These are phyloP conservation scores for Cicer cuneatum DNA, from an alignment of 306 rosid species.

Conservation along the genomic window DNA sequence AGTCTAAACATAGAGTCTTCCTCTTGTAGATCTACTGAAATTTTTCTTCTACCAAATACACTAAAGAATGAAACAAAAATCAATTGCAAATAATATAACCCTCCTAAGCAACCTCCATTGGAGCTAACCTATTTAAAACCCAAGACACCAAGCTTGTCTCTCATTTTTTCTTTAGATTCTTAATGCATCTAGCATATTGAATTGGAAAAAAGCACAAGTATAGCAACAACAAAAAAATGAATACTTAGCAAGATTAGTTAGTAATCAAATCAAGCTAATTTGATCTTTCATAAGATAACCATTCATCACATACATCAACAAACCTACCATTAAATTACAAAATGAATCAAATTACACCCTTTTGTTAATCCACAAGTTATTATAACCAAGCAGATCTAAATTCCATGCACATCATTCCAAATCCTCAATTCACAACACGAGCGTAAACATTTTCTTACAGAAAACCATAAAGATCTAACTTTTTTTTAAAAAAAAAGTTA, in stretches of 20 bases:
- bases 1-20: conserved; percentile 20
- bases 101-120: conserved; percentile 30
- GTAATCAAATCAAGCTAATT: not conserved
- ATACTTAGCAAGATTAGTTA: conserved; percentile 12
- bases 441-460: not conserved
- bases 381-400: conserved; percentile 30
- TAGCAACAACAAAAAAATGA: conserved; percentile 11
- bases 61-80: not conserved
- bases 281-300: not conserved
- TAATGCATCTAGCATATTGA: conserved; percentile 10
- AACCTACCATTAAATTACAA: not conserved
- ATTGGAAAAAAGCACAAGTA: conserved; percentile 3
- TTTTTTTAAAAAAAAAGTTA: not conserved
- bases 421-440: conserved; percentile 36
- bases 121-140: not conserved
- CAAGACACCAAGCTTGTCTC: not conserved
- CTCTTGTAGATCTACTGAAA: conserved; percentile 12
- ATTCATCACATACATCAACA: conserved; percentile 30
- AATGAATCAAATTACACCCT: conserved; percentile 12
- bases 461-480: conserved; percentile 17
- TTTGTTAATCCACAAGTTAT: conserved; percentile 20
- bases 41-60: conserved; percentile 29
- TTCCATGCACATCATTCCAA: conserved; percentile 22
- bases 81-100: not conserved
- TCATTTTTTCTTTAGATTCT: conserved; percentile 34